Base-by-base conservation (phyloP, 805 yeast genomes). In the Monosporozyma aerobia region DNA sequence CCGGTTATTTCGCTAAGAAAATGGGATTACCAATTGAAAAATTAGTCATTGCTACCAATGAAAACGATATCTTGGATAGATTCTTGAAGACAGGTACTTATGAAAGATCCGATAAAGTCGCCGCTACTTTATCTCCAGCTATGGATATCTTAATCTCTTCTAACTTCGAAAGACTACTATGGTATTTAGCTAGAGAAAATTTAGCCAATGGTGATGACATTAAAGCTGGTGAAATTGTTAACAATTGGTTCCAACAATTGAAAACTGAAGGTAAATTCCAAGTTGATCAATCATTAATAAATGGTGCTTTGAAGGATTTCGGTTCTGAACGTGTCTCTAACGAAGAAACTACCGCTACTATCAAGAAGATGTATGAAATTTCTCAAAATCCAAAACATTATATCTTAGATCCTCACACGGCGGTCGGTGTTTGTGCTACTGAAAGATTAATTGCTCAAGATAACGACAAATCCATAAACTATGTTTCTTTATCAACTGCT, bases 91-190 rank as follows among this genome's bases (percentile, higher is more conserved):
- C 90, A 14, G 98, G 97, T 55, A 76, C 79, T 57, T 94, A 94
- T 65, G 90, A 85, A 62, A 90, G 89, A 76, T 72, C 74, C 35
- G 75, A 75, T 51, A 81, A 79, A 53, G 98, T 89, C 47, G 87
- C 85, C 66, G 90, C 92, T 35, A 90, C 98, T 11, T 74, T 83
- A 62, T 88, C 97, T 2, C 99, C 99, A 57, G 99, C 99, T 46
- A 94, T 94, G 99, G 99, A 94, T 70, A 94, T 94, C 63, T 79
- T 89, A 62, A 88, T 94, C 53, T 89, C 97, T 16, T 87, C 96
- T 29, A 94, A 94, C 72, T 94, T 94, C 65, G 99, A 94, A 76
- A 85, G 99, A 72, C 81, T 90, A 67, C 76, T 94, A 60, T 94
- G 99, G 99, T 90, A 87, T 67, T 79, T 90, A 67, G 87, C 90